Base-by-base conservation (phyloP, 176 grass and related monocot species). In the Alloteropsis semialata region DNA sequence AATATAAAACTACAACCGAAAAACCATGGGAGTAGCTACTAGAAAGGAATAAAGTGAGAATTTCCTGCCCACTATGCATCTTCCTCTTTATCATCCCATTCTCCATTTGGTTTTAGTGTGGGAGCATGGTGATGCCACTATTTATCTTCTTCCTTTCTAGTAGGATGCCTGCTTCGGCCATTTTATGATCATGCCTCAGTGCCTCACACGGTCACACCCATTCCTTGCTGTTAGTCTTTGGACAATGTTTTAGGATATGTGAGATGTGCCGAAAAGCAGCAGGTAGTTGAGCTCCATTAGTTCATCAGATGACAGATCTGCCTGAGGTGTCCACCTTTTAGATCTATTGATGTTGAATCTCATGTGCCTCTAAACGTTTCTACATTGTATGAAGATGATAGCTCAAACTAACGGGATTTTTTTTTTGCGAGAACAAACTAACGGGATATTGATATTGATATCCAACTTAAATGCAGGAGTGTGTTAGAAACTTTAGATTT, bases 11-110 rank as follows among this genome's bases (percentile, higher is more conserved):
- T 70, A 75, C 41, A 85, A 77, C 54, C 1, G 14, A 46, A 83
- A 76, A 86, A 78, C 65, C 57, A 72, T 64, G 56, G 78, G 29
- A 69, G 87, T 89, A 78, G 83, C 72, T 89, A 55, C 83, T 90
- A 85, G 83, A 90, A 89, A 77, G 78, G 90, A 91, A 91, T 91
- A 91, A 91, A 88, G 73, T 28, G 10, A 69, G 83, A 82, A 89
- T 84, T 88, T 89, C 55, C 10, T 89, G 84, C 80, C 87, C 90
- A 92, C 84, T 43, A 82, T 82, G 85, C 77, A 81, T 71, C 71
- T 89, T 75, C 65, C n/a, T 79, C 82, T 85, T 60, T 88, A 82
- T 89, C 83, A 55, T 27, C 24, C 14, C 42, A 27, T 80, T 78
- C 22, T 61, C 69, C 65, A 75, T 85, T 79, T 62, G 63, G 75